These are phyloP conservation scores for Nidula microcarpa DNA, from an alignment of 768 basidiomycete genomes.

Conservation along the genomic window DNA sequence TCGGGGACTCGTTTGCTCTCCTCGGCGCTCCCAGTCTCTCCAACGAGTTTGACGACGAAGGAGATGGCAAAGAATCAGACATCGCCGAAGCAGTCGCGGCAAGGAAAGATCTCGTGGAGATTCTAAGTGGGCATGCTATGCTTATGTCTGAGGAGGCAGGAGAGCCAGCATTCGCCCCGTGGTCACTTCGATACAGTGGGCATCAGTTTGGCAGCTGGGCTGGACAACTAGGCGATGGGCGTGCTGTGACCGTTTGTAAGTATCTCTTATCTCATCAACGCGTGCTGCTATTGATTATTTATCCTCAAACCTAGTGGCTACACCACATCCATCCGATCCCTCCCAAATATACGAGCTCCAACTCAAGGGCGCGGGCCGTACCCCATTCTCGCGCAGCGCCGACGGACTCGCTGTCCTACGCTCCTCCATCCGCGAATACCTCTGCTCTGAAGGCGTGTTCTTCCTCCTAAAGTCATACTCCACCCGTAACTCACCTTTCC, in stretches of 20 bases:
- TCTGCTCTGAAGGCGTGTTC: conserved; percentile 80
- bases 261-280: conserved; percentile 3
- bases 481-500: neutral
- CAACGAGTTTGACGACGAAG: conserved; percentile 30
- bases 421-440: conserved; percentile 90
- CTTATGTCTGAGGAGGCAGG: conserved; percentile 44
- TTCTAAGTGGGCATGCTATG: conserved; percentile 74
- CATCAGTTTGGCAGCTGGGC: conserved; percentile 91
- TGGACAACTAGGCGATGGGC: conserved; percentile 93
- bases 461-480: neutral
- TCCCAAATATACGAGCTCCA: conserved; percentile 76
- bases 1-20: conserved; percentile 75
- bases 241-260: conserved; percentile 81
- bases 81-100: conserved; percentile 35
- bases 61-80: conserved; percentile 23
- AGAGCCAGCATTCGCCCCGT: conserved; percentile 56
- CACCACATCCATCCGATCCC: conserved; percentile 61
- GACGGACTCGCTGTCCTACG: conserved; percentile 96
- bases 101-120: conserved; percentile 73
- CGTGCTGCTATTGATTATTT: conserved; percentile 1
- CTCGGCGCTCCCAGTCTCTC: conserved; percentile 61
- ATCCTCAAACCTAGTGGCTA: conserved; percentile 52
- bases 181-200: conserved; percentile 89
- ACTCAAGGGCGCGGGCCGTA: conserved; percentile 91
- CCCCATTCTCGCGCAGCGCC: conserved; percentile 88